These are phyloP conservation scores for Phlebiopsis gigantea DNA, from an alignment of 768 basidiomycete species.

Conservation along the genomic window DNA sequence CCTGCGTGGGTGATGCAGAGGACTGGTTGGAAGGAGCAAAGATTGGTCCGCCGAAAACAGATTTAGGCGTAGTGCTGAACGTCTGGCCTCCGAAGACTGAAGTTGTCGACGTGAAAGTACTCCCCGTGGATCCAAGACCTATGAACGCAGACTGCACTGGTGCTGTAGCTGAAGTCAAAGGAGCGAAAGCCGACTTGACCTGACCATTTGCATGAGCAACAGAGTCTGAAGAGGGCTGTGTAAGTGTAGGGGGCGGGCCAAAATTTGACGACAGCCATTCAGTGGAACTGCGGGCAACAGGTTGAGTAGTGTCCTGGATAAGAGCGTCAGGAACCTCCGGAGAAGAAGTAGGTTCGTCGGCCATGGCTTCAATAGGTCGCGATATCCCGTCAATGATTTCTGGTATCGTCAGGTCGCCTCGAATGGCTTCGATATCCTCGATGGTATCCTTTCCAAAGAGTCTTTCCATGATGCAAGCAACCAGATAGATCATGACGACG, in stretches of 20 bases:
- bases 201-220: neutral
- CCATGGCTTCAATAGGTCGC: constrained; percentile 6
- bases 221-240: neutral
- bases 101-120: constrained; percentile 17
- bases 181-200: constrained; percentile 14
- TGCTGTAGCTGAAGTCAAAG: constrained; percentile 11
- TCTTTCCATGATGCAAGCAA: constrained; percentile 85
- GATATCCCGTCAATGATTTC: constrained; percentile 66
- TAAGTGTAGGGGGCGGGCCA: constrained; percentile 13
- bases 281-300: constrained; percentile 19
- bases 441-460: constrained; percentile 79
- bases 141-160: constrained; percentile 13
- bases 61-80: constrained; percentile 9
- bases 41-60: constrained; percentile 5
- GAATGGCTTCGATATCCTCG: constrained; percentile 66
- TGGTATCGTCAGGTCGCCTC: constrained; percentile 47
- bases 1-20: neutral
- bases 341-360: neutral
- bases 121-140: constrained; percentile 27
- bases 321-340: constrained; percentile 13
- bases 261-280: constrained; percentile 30
- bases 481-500: constrained; percentile 73
- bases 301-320: constrained; percentile 18
- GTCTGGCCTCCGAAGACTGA: constrained; percentile 18
- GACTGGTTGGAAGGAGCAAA: neutral